Evolutionary conservation across 805 yeast genomes (phyloP), one percentile per base, ranked within the genome.

Genomic region (Yarrowia sp.): DNA sequence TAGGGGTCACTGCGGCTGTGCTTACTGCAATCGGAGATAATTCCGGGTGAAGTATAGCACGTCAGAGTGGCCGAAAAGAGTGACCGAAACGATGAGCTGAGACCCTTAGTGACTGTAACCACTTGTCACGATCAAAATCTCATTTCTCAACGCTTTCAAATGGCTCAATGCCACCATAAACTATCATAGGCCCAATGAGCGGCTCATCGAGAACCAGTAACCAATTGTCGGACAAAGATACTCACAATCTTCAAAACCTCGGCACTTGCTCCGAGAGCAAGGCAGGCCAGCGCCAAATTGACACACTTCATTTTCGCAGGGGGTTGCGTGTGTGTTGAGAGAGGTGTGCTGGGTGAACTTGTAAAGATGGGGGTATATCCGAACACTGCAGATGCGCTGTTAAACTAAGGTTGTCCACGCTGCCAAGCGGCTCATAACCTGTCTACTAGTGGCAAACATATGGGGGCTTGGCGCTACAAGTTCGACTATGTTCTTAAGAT

Each of bases 181-280:
- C 28, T 22, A 22, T 22, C 28, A 22, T n/a, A n/a, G n/a, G n/a
- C n/a, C n/a, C n/a, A 15, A 38, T 38, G 42, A 15, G 8, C 17
- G 14, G 17, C 8, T 7, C 15, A 13, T n/a, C 7, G 42, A n/a
- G n/a, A n/a, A 38, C 75, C 22, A 28, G 31, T 13, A 6, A 5
- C 18, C 28, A 62, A 17, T 10, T 60, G 43, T 22, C 18, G 18
- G 11, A 7, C 17, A 11, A 11, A 35, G 38, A 41, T 33, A 66
- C 69, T 63, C 63, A 68, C 69, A 32, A 68, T 28, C 35, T 43
- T 57, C 42, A 68, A 33, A 58, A 68, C 68, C 55, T 70, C 72
- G 55, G 71, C 72, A 13, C 45, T 33, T 11, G 66, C 69, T 33
- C 48, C 63, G 14, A 65, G 64, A 28, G 64, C 45, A 42, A 66